Percentiles rank a stretch among this genome's conserved stretches.
These are phyloP conservation scores for Fusarium coffeatum DNA, from an alignment of 2,329 filamentous ascomycete genomes.

Conservation along the genomic window DNA sequence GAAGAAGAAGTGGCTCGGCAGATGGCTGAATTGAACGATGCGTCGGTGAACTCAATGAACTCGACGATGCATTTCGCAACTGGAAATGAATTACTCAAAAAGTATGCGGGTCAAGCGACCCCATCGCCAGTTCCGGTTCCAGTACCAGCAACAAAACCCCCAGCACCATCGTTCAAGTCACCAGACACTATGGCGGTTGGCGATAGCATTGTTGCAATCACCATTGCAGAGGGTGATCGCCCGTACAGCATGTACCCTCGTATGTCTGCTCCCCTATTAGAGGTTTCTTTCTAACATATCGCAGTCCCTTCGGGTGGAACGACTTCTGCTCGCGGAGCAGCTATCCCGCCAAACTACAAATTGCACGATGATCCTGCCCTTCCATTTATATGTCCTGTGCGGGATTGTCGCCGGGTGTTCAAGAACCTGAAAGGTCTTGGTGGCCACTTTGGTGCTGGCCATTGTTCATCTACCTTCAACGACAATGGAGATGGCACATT, in stretches of 20 bases:
- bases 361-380: conserved; percentile 35
- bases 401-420: conserved; percentile 51
- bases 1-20: conserved; percentile 33
- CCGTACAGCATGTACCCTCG: conserved; percentile 32
- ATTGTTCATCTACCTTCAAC: conserved; percentile 49
- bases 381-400: conserved; percentile 54
- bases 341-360: conserved; percentile 51
- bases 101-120: conserved; percentile 14
- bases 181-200: neutral
- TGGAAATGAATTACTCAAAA: conserved; percentile 26
- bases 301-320: conserved; percentile 19
- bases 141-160: neutral
- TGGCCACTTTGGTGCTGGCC: conserved; percentile 45
- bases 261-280: neutral
- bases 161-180: neutral
- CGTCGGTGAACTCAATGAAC: conserved; percentile 4
- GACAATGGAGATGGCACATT: conserved; percentile 58
- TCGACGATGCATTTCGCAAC: conserved; percentile 22
- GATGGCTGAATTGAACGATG: conserved; percentile 14
- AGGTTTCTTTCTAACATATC: conserved; percentile 9
- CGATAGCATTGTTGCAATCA: conserved; percentile 24
- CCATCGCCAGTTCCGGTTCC: neutral
- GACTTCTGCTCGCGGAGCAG: conserved; percentile 42
- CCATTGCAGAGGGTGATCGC: conserved; percentile 29
- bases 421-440: conserved; percentile 36